These are phyloP conservation scores for Naganishia liquefaciens DNA, from an alignment of 1,284 basidiomycete genomes.

Conservation along the genomic window DNA sequence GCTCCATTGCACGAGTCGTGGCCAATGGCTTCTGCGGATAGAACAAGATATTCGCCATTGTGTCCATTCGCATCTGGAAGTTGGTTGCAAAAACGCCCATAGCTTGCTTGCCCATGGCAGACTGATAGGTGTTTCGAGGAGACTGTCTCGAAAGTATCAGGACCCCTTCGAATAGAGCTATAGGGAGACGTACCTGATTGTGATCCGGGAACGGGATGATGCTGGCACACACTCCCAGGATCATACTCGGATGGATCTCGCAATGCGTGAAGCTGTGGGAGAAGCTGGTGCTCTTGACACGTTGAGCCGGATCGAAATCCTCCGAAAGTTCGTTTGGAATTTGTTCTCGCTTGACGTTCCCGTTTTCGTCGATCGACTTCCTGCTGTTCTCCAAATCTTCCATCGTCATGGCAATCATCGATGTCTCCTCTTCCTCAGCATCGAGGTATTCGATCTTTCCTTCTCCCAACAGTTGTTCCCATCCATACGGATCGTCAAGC, in stretches of 20 bases:
- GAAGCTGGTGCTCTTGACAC: constrained; percentile 77
- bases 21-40: constrained; percentile 99
- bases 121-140: constrained; percentile 98
- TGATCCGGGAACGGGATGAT: constrained; percentile 99
- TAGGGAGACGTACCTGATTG: constrained; percentile 75
- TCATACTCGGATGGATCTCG: constrained; percentile 99
- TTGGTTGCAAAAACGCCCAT: constrained; percentile 99
- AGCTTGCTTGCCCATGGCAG: constrained; percentile 99
- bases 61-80: constrained; percentile 95
- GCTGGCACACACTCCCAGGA: constrained; percentile 94
- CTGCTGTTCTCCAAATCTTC: constrained; percentile 85
- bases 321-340: constrained; percentile 38
- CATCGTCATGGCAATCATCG: constrained; percentile 98
- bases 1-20: constrained; percentile 98
- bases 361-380: constrained; percentile 60
- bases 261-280: constrained; percentile 97
- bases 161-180: background rate
- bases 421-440: constrained; percentile 98
- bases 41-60: constrained; percentile 97
- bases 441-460: constrained; percentile 94
- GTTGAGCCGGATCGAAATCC: constrained; percentile 81
- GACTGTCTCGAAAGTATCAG: constrained; percentile 61
- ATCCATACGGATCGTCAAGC: constrained; percentile 70
- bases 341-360: constrained; percentile 54
- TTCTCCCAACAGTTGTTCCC: constrained; percentile 79